Base-by-base conservation (phyloP, 768 basidiomycete genomes). In the Boletus insuetus region DNA sequence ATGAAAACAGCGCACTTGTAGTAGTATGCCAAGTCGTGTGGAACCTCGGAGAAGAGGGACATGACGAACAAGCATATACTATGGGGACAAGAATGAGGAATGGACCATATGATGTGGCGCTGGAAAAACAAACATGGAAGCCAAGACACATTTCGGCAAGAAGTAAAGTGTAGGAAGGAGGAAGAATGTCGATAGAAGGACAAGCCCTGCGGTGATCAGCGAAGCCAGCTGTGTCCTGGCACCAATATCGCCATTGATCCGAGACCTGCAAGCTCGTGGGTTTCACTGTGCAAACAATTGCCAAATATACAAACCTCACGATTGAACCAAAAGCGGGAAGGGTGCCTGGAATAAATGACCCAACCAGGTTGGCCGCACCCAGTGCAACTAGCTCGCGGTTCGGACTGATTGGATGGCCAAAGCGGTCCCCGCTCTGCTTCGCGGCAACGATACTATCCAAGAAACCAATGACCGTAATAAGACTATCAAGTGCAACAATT, bases 341-440 rank as follows among this genome's bases (percentile, higher is more conserved):
- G 0, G 91, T 90, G 2, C 97, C 96, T 4, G 91, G 88, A 51
- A 98, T 74, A 63, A 95, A 87, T 1, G 91, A 87, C 1, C 78
- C 86, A 4, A 75, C 80, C 35, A 96, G 75, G 67, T 97, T 97
- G 13, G 85, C 84, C 12, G 89, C 84, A 42, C 93, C 77, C 17
- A 99, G 77, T 1, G 97, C 97, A 24, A 98, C 95, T 2, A 98
- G 79, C 66, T 99, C 97, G 29, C 97, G 87, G 68, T 98, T 99
- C 0, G 94, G 93, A 59, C 85, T 90, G 59, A 98, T 89, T 0
- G 89, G 82, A 68, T 98, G 87, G 3, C 91, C 89, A 65, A 87
- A 98, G 13, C 86, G 85, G 4, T 84, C 81, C 0, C 85, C 84
- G 56, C 90, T 95, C 69, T 98, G 94, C 65, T 98, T 97, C 3